Conservation (phyloP, 2,329 filamentous ascomycete genomes). For the Neofusicoccum parvum region DNA sequence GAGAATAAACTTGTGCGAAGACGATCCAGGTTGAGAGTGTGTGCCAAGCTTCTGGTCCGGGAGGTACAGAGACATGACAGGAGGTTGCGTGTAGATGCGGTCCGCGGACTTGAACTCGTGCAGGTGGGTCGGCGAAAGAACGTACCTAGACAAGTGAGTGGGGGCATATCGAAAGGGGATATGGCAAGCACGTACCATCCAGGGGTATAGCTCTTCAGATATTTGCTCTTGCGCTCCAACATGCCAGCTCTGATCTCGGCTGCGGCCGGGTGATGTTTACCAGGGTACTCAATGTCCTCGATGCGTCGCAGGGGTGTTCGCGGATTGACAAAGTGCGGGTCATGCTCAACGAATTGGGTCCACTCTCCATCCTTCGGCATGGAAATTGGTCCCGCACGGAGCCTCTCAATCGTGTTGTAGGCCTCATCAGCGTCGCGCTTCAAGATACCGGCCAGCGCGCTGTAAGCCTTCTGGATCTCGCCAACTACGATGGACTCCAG, state of each 20-base stretch:
- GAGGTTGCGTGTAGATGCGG: slow-evolving; percentile 76
- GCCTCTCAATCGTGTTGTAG: slow-evolving; percentile 74
- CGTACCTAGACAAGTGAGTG: slow-evolving; percentile 66
- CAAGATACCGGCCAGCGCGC: slow-evolving; percentile 86
- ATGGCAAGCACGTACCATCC: slow-evolving; percentile 70
- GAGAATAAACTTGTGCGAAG: slow-evolving; percentile 95
- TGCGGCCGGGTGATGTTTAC: slow-evolving; percentile 80
- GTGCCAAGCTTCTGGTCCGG: slow-evolving; percentile 95
- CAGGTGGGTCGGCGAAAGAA: slow-evolving; percentile 91
- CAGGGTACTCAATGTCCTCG: slow-evolving; percentile 87
- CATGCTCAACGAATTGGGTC: slow-evolving; percentile 76
- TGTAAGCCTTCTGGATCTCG: slow-evolving; percentile 97
- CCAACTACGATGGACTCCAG: slow-evolving; percentile 95
- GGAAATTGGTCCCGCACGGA: slow-evolving; percentile 81
- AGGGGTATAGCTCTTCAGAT: slow-evolving; percentile 93
- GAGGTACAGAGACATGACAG: slow-evolving; percentile 94
- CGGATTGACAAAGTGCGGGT: slow-evolving; percentile 86
- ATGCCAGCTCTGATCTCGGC: slow-evolving; percentile 87
- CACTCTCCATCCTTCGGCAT: slow-evolving; percentile 96
- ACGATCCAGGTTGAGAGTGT: slow-evolving; percentile 78
- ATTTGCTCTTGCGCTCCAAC: slow-evolving; percentile 97
- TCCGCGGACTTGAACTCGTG: slow-evolving; percentile 99
- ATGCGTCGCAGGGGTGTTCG: slow-evolving; percentile 74
- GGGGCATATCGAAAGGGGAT: slow-evolving; percentile 18
- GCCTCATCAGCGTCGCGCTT: slow-evolving; percentile 87